Evolutionary conservation across 306 rosid genomes (phyloP).

Genomic region (Clitoria ternatea): DNA sequence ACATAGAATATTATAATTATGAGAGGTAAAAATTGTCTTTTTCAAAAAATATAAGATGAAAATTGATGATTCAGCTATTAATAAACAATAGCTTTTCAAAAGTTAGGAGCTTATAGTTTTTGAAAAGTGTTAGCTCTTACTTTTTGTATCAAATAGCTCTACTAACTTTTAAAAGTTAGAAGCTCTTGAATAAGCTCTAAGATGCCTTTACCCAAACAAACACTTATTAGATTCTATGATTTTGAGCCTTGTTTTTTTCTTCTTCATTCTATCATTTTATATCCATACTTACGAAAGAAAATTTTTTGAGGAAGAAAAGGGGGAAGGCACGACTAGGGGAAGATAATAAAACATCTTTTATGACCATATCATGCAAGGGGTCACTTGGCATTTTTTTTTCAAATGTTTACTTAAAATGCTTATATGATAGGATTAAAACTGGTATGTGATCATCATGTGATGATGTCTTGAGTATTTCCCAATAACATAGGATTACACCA

Average conservation of each 20-base stretch:
- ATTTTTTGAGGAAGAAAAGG: neutral
- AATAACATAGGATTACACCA: neutral
- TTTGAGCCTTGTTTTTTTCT: constrained; percentile 12
- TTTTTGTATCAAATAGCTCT: no score
- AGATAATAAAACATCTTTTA: neutral
- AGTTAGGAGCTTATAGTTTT: no score
- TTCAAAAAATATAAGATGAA: no score
- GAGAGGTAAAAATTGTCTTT: no score
- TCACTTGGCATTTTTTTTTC: neutral
- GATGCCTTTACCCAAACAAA: no score
- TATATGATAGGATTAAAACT: neutral
- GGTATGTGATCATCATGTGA: neutral
- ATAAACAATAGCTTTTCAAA: no score
- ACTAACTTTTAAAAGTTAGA: no score
- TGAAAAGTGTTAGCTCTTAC: no score
- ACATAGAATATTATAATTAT: no score
- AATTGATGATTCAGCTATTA: no score
- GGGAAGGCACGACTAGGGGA: neutral
- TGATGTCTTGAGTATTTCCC: neutral
- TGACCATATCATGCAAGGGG: neutral
- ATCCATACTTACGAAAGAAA: neutral
- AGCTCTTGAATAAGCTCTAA: no score
- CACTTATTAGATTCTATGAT: constrained; percentile 1
- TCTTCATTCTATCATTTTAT: neutral
- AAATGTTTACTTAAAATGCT: neutral